Base-by-base conservation (phyloP, 2,329 filamentous ascomycete species). In the Pyrenochaeta sp. region DNA sequence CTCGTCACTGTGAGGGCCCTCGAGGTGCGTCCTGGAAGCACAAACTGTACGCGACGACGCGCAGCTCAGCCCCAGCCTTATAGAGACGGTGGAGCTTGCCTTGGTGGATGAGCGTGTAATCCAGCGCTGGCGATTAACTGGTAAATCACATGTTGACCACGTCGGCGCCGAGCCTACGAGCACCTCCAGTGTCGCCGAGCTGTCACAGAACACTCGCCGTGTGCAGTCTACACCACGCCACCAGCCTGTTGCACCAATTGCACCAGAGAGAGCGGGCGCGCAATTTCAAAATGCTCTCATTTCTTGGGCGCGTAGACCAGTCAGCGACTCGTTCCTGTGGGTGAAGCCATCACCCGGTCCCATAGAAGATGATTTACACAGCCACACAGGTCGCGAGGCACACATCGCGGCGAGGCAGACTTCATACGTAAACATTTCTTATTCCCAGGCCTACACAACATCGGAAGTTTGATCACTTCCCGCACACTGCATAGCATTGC, bases 361-460 rank as follows among this genome's bases (percentile, higher is more conserved):
- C 45, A 42, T 30, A 43, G 31, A 30, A 31, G 42, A 35, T 49
- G 43, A 27, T 50, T 44, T 61, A 64, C 66, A 66, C 67, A 63
- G 61, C 64, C 65, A 63, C 59, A 36, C 49, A 45, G n/a, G 48
- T 63, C 50, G 56, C 66, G 54, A 70, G 63, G 64, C 67, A 54
- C 39, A 63, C 48, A 50, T 49, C 50, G 33, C 41, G 17, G 48
- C 60, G 49, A 71, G 68, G 67, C 67, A 68, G 67, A 68, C 45
- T 66, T 33, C 21, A 32, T 42, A 58, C 51, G 20, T 53, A 49
- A 50, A 39, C 48, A 43, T 33, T 33, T 51, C 52, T 54, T 36
- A 54, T 47, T 51, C 55, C 48, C 54, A 45, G 32, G 36, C 36
- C 36, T 39, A n/a, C 18, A n/a, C 36, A 20, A 39, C 18, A 23